Conservation (phyloP, 768 basidiomycete genomes). For the Suillus alpinus region DNA sequence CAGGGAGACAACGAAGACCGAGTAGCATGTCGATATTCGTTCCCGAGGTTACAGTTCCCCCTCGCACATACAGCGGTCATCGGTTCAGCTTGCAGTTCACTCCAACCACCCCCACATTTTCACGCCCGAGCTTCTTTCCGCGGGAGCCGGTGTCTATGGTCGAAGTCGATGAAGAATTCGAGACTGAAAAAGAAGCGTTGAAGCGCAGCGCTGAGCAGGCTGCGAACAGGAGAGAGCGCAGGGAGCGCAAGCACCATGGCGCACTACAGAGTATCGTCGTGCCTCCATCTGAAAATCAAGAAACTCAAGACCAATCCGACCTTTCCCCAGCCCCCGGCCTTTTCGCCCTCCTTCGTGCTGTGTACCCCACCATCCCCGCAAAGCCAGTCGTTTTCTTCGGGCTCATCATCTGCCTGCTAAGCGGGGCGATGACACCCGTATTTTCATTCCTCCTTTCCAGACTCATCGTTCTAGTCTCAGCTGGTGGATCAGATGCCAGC, state of each 20-base stretch:
- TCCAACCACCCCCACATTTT: slow-evolving; percentile 46
- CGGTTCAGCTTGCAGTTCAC: slow-evolving; percentile 64
- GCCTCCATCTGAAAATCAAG: slow-evolving; percentile 9
- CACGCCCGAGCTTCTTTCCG: slow-evolving; percentile 19
- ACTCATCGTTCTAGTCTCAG: slow-evolving; percentile 74
- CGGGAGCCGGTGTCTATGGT: slow-evolving; percentile 19
- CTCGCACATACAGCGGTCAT: slow-evolving; percentile 26
- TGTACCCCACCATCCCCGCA: slow-evolving; percentile 71
- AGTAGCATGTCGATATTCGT: slow-evolving; percentile 40
- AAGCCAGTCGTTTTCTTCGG: slow-evolving; percentile 73
- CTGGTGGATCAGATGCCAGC: slow-evolving; percentile 58
- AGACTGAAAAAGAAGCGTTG: slow-evolving; percentile 44
- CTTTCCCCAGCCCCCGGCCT: slow-evolving; percentile 17
- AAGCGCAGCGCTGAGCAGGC: slow-evolving; percentile 39
- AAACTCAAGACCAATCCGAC: slow-evolving; percentile 6
- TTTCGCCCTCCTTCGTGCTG: slow-evolving; percentile 43
- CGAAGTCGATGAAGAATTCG: slow-evolving; percentile 39
- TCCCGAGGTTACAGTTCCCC: slow-evolving; percentile 27
- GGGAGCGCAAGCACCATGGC: slow-evolving; percentile 12
- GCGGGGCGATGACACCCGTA: slow-evolving; percentile 84
- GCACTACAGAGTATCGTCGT: not conserved
- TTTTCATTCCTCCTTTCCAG: slow-evolving; percentile 89
- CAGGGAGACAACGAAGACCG: slow-evolving; percentile 17
- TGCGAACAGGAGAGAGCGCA: slow-evolving; percentile 32
- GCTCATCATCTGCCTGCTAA: slow-evolving; percentile 61